Base-by-base conservation (phyloP, 2,329 filamentous ascomycete species). In the Aspergillus eucalypticola region DNA sequence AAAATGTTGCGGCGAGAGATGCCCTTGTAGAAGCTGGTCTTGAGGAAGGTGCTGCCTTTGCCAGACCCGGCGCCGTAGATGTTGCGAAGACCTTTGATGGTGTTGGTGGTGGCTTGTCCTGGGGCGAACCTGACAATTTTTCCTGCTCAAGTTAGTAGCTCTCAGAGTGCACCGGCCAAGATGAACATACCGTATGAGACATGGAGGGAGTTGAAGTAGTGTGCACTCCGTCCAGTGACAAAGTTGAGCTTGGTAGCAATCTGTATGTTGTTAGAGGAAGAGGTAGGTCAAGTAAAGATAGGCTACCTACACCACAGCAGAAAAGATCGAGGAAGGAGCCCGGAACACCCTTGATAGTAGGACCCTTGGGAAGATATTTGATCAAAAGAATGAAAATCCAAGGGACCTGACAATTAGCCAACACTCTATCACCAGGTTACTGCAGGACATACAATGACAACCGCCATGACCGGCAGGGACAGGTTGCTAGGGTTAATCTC, bases 1-100 rank as follows among this genome's bases (percentile, higher is more conserved):
- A 70, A 70, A 41, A 70, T 60, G 42, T 70, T 70, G 3, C 63
- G 60, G 5, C 66, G 61, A 3, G 68, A 69, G 51, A 70, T 70
- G 19, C 60, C 65, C 35, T 57, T 62, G 60, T 70, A 70, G 53
- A 70, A 70, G 44, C 54, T 52, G 2, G 67, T 65, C 53, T 70
- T 70, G 3, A 69, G 62, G 35, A 70, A 70, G 1, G 63, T 57
- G 10, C 60, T 60, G 41, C 60, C 60, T 54, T 68, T 68, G 32
- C 62, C 60, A 4, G 61, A 53, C 0, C 65, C 66, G 5, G 61
- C 59, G 10, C 64, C 64, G 54, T 70, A 70, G 54, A 70, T 70
- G 52, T 64, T 65, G 10, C 68, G 65, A 17, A 70, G 58, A 6
- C 62, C 64, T 41, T 64, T 66, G 54, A 70, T 44, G 10, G 67